Evolutionary conservation across 345 rosid genomes (phyloP).

Genomic region (Balakata baccata): DNA sequence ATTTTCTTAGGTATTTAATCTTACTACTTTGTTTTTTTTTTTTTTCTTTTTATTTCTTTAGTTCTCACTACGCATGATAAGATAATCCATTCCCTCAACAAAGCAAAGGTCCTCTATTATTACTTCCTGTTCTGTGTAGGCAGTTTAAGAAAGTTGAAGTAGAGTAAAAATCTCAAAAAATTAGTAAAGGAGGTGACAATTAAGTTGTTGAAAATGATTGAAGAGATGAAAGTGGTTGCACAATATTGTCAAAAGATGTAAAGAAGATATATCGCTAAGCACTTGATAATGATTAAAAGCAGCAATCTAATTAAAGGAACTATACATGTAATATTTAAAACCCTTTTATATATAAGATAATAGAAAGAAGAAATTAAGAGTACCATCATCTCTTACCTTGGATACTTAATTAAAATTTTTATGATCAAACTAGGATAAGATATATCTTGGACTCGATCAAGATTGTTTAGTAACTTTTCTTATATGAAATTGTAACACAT

Average conservation of each 20-base stretch:
- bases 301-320: not conserved
- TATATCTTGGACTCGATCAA: no score
- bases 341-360: no score
- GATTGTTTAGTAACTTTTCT: no score
- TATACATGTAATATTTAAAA: not conserved
- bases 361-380: not conserved
- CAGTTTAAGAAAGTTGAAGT: constrained; percentile 29
- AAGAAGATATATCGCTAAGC: constrained; percentile 8
- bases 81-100: not conserved
- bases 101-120: constrained; percentile 5
- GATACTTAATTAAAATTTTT: not conserved
- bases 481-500: no score
- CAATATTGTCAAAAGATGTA: constrained; percentile 13
- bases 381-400: not conserved
- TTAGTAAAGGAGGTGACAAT: constrained; percentile 15
- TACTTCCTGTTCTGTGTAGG: constrained; percentile 26
- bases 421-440: no score
- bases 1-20: no score
- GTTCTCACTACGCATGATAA: not conserved
- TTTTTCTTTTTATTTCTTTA: no score
- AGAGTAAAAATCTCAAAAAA: constrained; percentile 22
- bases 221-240: constrained; percentile 2
- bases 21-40: no score
- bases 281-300: constrained; percentile 21
- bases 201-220: constrained; percentile 19